Evolutionary conservation across 2,329 filamentous ascomycete species (phyloP), one percentile per base, ranked within the genome.

Genomic region (Hymenoscyphus salicellus): DNA sequence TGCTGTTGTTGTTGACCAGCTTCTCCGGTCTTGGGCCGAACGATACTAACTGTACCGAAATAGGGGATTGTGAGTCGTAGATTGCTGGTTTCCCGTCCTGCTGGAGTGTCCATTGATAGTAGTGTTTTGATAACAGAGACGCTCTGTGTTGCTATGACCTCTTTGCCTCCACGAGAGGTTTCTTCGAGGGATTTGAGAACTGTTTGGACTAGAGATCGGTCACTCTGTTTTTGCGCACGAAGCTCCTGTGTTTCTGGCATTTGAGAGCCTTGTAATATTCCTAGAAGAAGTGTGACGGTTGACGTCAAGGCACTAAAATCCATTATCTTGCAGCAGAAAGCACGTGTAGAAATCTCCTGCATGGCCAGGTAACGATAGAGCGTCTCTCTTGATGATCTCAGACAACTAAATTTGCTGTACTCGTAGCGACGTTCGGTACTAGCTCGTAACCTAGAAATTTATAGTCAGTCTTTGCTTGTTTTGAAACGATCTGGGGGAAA

Each of bases 31-130:
- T 46, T 64, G 33, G 69, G 65, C 1, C 71, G 68, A 16, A 69
- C 65, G 17, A 75, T 74, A 38, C 59, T 71, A 33, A 75, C 71
- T 2, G 72, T 74, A 7, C 73, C 73, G 43, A 75, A 75, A 58
- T 75, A 75, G 5, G 73, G 73, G 3, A 75, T 75, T 20, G 72
- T 72, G 36, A 75, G 72, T 32, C 71, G 72, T 5, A 75, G 61
- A 61, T 72, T 74, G 8, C 66, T 65, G 7, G 60, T 61, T 20
- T 63, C 58, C 2, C 59, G 61, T 11, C 66, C 67, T 5, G 65
- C 65, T 17, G 64, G 58, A 17, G 68, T 65, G 23, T 72, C 68
- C 26, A 71, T 67, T 11, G 72, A 69, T 0, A 74, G 65, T 3
- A 75, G 68, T 17, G 72, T 70, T 33, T 69, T 71, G 49, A 75